Conservation (phyloP, 805 yeast species). For the Lipomyces yamanashiensis region DNA sequence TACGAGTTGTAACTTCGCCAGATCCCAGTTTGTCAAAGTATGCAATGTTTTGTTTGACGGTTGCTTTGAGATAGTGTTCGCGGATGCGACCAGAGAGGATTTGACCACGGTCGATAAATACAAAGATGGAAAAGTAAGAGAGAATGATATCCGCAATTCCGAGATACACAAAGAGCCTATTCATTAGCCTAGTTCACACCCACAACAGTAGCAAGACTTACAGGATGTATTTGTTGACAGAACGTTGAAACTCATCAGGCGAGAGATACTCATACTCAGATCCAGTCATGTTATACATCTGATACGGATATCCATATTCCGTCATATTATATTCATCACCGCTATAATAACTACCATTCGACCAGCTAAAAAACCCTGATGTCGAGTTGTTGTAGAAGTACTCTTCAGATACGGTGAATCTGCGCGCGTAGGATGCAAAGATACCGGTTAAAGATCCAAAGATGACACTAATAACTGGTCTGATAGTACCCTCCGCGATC, state of each 20-base stretch:
- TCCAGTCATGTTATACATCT: constrained; percentile 18
- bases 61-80: constrained; percentile 45
- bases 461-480: constrained; percentile 41
- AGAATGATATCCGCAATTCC: constrained; percentile 27
- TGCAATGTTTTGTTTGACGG: constrained; percentile 50
- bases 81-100: constrained; percentile 49
- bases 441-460: constrained; percentile 30
- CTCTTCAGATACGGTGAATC: constrained; percentile 35
- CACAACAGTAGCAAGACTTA: neutral
- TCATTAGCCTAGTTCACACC: neutral
- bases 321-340: constrained; percentile 5
- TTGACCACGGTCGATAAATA: constrained; percentile 50
- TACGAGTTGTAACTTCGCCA: constrained; percentile 51
- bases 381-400: constrained; percentile 23
- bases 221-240: constrained; percentile 10
- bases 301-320: constrained; percentile 13
- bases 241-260: constrained; percentile 40
- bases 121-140: constrained; percentile 43
- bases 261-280: constrained; percentile 15
- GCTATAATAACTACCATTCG: constrained; percentile 11
- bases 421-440: constrained; percentile 25
- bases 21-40: constrained; percentile 44
- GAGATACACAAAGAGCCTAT: constrained; percentile 20
- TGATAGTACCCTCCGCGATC: constrained; percentile 47
- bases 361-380: constrained; percentile 14